Evolutionary conservation across 257 asterid genomes (phyloP).

Genomic region (Solanum tarapatanum): DNA sequence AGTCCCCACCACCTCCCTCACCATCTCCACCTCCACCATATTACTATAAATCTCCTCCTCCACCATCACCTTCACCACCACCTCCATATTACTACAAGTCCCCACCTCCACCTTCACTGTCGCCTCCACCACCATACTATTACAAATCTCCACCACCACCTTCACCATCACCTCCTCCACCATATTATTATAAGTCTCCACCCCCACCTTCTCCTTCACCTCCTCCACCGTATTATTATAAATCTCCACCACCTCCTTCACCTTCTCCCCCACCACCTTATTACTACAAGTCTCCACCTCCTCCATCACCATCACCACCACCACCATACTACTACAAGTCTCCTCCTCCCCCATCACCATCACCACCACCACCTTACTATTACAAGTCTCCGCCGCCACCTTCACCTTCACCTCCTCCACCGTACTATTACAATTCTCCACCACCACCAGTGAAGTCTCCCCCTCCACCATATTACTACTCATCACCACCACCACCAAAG

Average conservation of each 20-base stretch:
- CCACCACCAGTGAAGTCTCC: constrained; percentile 24
- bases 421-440: constrained; percentile 20
- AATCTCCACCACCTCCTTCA: background rate
- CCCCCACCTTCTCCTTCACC: background rate
- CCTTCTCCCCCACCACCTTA: background rate
- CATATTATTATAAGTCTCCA: background rate
- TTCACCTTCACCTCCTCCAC: background rate
- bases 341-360: background rate
- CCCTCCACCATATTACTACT: constrained; percentile 9
- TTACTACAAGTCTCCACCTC: background rate
- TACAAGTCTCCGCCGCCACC: background rate
- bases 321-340: background rate
- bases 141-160: background rate
- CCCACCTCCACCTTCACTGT: background rate
- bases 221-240: background rate
- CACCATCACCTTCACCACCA: background rate
- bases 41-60: background rate
- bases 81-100: background rate
- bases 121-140: background rate
- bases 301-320: background rate
- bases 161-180: background rate
- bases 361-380: constrained; percentile 7
- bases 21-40: background rate
- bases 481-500: background rate
- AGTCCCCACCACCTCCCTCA: background rate